Conservation (phyloP, 2,329 filamentous ascomycete species). For the Immersiporthe knoxdaviesiana region DNA sequence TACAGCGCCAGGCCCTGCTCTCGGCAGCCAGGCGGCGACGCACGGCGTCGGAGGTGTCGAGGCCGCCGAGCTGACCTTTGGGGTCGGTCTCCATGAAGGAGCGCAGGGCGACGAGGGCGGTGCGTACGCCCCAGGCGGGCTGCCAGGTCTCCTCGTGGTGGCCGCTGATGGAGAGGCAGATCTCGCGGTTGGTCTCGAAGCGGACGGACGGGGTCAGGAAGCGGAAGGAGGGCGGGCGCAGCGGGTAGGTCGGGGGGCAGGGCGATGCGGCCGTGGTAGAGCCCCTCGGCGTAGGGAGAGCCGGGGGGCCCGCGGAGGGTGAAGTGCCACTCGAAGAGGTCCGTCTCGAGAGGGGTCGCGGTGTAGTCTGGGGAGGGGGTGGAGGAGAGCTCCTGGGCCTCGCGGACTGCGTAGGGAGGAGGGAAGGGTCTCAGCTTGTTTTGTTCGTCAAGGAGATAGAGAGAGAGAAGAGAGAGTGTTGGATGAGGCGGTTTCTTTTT, state of each 20-base stretch:
- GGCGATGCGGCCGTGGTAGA: conserved; percentile 95
- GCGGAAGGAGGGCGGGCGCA: conserved; percentile 92
- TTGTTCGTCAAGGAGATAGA: background rate
- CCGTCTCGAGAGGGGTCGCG: conserved; percentile 81
- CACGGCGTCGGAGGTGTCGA: conserved; percentile 73
- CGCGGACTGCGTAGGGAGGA: conserved; percentile 64
- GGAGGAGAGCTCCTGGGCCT: conserved; percentile 82
- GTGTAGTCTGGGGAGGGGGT: conserved; percentile 84
- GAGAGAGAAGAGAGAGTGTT: background rate
- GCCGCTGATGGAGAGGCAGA: conserved; percentile 89
- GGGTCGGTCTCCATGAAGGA: conserved; percentile 93
- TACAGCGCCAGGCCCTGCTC: conserved; percentile 69
- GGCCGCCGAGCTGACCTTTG: conserved; percentile 84
- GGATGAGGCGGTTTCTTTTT: background rate
- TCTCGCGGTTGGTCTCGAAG: conserved; percentile 96
- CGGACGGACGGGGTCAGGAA: conserved; percentile 90
- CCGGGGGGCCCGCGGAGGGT: conserved; percentile 87
- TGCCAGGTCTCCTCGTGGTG: conserved; percentile 99
- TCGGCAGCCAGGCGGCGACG: conserved; percentile 70
- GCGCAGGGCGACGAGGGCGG: conserved; percentile 77
- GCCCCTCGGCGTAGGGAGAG: conserved; percentile 76
- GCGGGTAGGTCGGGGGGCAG: conserved; percentile 87
- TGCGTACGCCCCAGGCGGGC: conserved; percentile 94
- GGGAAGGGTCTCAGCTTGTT: conserved; percentile 31
- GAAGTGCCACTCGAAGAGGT: conserved; percentile 99